Percentiles rank a stretch among this genome's conserved stretches.
phyloP scores from a whole-genome alignment of 2,329 filamentous ascomycete species.

The Fusarium agapanthi region DNA sequence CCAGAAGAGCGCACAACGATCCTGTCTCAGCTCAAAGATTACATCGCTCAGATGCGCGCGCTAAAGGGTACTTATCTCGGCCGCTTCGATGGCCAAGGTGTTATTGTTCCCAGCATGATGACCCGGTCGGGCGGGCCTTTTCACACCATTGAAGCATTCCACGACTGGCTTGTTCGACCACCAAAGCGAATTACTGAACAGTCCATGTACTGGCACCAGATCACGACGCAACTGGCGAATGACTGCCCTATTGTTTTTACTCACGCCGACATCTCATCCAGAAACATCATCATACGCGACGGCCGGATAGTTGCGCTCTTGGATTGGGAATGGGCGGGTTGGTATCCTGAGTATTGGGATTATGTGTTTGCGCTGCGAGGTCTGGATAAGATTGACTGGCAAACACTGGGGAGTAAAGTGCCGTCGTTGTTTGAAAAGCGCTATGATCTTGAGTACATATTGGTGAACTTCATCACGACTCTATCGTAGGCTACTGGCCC shows the following conservation, averaged over 20 bases:
- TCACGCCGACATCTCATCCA: slow-evolving; percentile 9
- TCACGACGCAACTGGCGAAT: slow-evolving; percentile 32
- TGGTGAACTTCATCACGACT: slow-evolving; percentile 5
- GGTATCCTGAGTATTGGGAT: slow-evolving; percentile 27
- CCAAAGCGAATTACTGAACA: slow-evolving; percentile 11
- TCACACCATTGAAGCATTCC: slow-evolving; percentile 21
- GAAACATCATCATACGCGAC: slow-evolving; percentile 27
- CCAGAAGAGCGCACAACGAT: slow-evolving; percentile 25
- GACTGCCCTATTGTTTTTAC: slow-evolving; percentile 30
- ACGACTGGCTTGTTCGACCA: slow-evolving; percentile 39
- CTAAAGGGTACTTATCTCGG: slow-evolving; percentile 30
- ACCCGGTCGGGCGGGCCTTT: slow-evolving; percentile 38
- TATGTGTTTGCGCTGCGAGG: slow-evolving; percentile 15
- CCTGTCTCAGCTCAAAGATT: slow-evolving; percentile 32
- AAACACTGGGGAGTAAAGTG: slow-evolving; percentile 1
- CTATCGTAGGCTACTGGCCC: background rate
- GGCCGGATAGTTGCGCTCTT: slow-evolving; percentile 3
- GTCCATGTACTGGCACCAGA: slow-evolving; percentile 37
- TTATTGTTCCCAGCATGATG: slow-evolving; percentile 33
- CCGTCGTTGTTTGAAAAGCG: slow-evolving; percentile 12
- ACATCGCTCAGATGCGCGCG: slow-evolving; percentile 33
- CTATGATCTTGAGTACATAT: slow-evolving; percentile 22
- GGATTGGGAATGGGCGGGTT: slow-evolving; percentile 21
- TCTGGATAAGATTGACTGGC: slow-evolving; percentile 27
- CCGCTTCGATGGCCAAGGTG: slow-evolving; percentile 37